phyloP scores from a whole-genome alignment of 176 grass and related monocot species.

The Bonia amplexicaulis region DNA sequence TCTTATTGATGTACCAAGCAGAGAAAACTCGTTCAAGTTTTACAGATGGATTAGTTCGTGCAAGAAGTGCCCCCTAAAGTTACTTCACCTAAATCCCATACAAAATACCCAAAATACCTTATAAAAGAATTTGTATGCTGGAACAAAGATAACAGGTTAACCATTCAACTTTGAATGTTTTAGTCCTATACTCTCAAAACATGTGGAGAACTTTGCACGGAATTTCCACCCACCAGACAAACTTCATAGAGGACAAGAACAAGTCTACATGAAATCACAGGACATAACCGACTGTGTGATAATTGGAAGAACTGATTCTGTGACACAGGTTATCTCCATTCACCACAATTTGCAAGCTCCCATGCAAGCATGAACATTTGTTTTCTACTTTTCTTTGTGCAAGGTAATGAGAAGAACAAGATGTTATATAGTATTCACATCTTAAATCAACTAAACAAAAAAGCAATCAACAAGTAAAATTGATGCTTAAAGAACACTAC shows the following conservation, averaged over 20 bases:
- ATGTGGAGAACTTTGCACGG: not conserved
- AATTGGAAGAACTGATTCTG: not conserved
- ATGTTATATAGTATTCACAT: not conserved
- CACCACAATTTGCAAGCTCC: not conserved
- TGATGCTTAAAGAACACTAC: conserved; percentile 43
- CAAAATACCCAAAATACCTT: not conserved
- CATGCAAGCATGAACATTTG: not conserved
- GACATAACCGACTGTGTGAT: not conserved
- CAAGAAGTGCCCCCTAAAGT: not conserved
- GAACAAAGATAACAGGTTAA: not conserved
- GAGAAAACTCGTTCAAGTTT: not conserved
- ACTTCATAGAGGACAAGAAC: not conserved
- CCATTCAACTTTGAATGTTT: not conserved
- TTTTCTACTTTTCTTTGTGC: not conserved
- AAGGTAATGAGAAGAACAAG: conserved; percentile 3
- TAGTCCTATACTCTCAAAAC: conserved; percentile 1
- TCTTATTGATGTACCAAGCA: conserved; percentile 1
- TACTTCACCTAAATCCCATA: conserved; percentile 5
- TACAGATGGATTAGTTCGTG: conserved; percentile 13
- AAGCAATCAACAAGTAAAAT: conserved; percentile 11
- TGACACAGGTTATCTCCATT: not conserved
- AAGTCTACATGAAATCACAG: not conserved
- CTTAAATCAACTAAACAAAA: not conserved
- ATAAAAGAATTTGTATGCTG: not conserved
- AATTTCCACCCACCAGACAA: not conserved